These are phyloP conservation scores for Colletotrichum gloeosporioides DNA, from an alignment of 2,329 filamentous ascomycete species.

Conservation along the genomic window DNA sequence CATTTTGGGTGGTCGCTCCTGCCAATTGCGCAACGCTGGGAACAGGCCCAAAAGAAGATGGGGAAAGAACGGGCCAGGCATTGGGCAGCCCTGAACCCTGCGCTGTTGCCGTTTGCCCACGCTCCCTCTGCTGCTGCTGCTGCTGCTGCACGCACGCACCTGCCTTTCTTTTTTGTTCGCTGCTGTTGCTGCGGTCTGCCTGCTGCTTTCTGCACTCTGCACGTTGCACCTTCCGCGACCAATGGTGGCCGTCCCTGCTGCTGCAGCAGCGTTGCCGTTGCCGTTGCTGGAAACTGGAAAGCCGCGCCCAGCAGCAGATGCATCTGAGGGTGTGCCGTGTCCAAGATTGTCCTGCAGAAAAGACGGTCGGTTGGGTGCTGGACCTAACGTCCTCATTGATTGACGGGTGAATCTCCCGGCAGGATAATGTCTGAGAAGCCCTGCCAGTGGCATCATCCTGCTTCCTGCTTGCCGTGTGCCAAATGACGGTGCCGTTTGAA, in stretches of 20 bases:
- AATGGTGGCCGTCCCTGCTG: not conserved
- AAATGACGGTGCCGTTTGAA: not conserved
- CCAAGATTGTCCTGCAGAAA: not conserved
- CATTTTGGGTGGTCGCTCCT: not conserved
- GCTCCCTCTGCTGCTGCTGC: not conserved
- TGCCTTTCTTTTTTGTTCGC: not conserved
- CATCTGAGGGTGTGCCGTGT: not conserved
- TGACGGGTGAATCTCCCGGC: not conserved
- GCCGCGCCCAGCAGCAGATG: not conserved
- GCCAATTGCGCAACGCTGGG: not conserved
- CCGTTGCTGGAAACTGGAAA: not conserved
- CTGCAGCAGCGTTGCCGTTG: not conserved
- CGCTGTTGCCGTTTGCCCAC: not conserved
- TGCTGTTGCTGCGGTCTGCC: not conserved
- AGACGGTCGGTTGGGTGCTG: not conserved
- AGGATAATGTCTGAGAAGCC: not conserved
- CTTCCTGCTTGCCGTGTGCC: not conserved
- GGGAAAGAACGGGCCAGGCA: not conserved
- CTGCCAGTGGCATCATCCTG: not conserved
- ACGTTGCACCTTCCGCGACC: not conserved
- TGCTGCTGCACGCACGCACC: not conserved
- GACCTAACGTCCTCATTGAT: not conserved
- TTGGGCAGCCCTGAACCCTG: conserved; percentile 6
- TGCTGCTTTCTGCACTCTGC: not conserved
- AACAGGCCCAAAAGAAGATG: not conserved